Base-by-base conservation (phyloP, 2,329 filamentous ascomycete genomes). In the Trichoderma semiorbis region DNA sequence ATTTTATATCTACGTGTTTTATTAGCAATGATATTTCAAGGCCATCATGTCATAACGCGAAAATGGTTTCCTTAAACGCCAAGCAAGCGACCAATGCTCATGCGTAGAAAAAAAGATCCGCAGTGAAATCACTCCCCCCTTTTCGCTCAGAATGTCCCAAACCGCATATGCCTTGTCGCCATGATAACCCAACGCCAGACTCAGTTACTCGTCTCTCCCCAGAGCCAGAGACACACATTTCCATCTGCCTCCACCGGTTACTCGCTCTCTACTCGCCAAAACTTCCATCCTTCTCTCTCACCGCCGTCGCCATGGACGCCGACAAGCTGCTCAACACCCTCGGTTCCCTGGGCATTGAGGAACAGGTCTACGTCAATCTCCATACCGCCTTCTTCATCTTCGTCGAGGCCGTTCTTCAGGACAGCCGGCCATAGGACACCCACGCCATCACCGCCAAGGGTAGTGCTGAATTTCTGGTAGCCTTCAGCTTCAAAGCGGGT, bases 381-480 rank as follows among this genome's bases (percentile, higher is more conserved):
- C 84, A 96, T 93, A 28, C 94, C 94, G 39, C 93, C 93, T 74
- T 93, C 89, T 0, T 89, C 86, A 75, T 94, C 92, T 77, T 93
- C 91, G 47, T 92, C 90, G n/a, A 88, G 89, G 7, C 92, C 93
- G 73, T 97, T 97, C 79, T 93, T 93, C 30, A 98, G 84, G 0
- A 98, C 92, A 0, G 96, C 96, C 1, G 96, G 96, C 90, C 93
- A 97, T 5, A 99, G 87, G 2, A 99, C 94, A 47, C 96, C 96
- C 1, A 99, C 93, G 14, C 96, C 96, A 77, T 98, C 93, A 50
- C 95, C 95, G 5, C 95, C 96, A 0, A 99, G 88, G 0, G 93
- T 98, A 0, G 94, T 96, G 81, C 95, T 89, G 78, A 97, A 98
- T 76, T 91, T 92, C 76, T 90, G 87, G 79, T 96, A 99, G 1